A percentile compares a stretch with the other conserved stretches of the same genome.
Conservation (phyloP, 371 early-diverging fungal species). For the Lichtheimia ornata region DNA sequence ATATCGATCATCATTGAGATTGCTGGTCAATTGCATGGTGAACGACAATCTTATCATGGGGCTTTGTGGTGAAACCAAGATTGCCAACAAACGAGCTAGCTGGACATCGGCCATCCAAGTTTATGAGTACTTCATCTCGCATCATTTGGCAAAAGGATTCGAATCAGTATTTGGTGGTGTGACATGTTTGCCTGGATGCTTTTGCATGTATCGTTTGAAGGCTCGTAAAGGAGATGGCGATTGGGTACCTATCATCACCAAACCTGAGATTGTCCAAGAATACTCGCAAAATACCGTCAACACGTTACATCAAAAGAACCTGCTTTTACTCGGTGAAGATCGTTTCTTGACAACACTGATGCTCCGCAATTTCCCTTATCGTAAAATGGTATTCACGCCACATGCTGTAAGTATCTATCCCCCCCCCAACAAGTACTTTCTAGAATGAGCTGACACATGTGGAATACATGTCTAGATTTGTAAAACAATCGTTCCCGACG, state of each 20-base stretch:
- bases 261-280: conserved; percentile 86
- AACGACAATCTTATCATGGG: conserved; percentile 85
- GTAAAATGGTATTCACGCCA: conserved; percentile 91
- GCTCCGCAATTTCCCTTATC: conserved; percentile 88
- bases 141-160: conserved; percentile 92
- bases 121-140: conserved; percentile 95
- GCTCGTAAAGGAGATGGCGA: conserved; percentile 64
- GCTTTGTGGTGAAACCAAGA: conserved; percentile 85
- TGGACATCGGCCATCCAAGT: conserved; percentile 95
- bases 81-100: conserved; percentile 81
- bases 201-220: conserved; percentile 90
- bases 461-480: conserved; percentile 43
- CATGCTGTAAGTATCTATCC: conserved; percentile 59
- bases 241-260: conserved; percentile 76
- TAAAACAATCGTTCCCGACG: conserved; percentile 80
- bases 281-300: conserved; percentile 88
- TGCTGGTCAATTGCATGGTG: conserved; percentile 77
- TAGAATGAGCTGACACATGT: too few species aligned
- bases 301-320: conserved; percentile 94
- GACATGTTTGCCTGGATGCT: conserved; percentile 95
- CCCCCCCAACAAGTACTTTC: too few species aligned
- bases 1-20: conserved; percentile 67
- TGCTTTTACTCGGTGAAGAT: conserved; percentile 93
- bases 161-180: conserved; percentile 97
- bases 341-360: conserved; percentile 94